These are phyloP conservation scores for Ophiostoma ulmi DNA, from an alignment of 2,329 filamentous ascomycete genomes.

Conservation along the genomic window DNA sequence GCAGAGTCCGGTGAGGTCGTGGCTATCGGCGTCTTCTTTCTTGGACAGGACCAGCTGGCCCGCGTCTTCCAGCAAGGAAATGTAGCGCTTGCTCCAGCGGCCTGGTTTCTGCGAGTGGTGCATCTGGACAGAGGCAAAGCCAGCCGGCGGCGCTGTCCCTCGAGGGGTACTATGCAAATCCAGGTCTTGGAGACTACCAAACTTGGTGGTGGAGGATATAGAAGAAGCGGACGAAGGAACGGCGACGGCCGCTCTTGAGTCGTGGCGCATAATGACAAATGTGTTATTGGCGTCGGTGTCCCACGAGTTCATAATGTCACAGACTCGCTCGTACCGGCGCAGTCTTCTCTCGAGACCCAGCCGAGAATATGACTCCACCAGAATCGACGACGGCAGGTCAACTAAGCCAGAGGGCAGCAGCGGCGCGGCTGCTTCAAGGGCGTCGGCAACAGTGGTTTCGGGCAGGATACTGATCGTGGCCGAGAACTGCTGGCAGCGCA, in stretches of 20 bases:
- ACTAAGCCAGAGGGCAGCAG: constrained; percentile 61
- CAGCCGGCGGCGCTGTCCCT: constrained; percentile 50
- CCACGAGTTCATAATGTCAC: constrained; percentile 91
- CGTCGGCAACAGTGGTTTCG: constrained; percentile 68
- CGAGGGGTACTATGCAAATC: constrained; percentile 59
- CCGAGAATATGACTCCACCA: constrained; percentile 70
- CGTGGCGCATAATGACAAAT: constrained; percentile 53
- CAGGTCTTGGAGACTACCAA: constrained; percentile 49
- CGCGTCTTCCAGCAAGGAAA: constrained; percentile 56
- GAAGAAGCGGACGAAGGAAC: background rate
- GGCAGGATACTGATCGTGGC: constrained; percentile 67
- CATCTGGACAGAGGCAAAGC: constrained; percentile 60
- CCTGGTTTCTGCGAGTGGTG: constrained; percentile 76
- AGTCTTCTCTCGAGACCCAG: constrained; percentile 77
- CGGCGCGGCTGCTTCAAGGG: constrained; percentile 63
- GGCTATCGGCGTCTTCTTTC: constrained; percentile 6
- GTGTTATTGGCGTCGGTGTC: constrained; percentile 73
- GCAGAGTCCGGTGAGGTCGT: constrained; percentile 57
- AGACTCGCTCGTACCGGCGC: constrained; percentile 77
- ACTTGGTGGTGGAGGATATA: background rate
- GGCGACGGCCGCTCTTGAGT: constrained; percentile 33
- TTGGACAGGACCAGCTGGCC: background rate
- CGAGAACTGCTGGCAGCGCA: constrained; percentile 59
- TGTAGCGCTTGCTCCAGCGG: constrained; percentile 82
- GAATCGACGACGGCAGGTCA: constrained; percentile 59